Conservation (phyloP, 2,329 filamentous ascomycete species). For the Coniochaeta hoffmannii region DNA sequence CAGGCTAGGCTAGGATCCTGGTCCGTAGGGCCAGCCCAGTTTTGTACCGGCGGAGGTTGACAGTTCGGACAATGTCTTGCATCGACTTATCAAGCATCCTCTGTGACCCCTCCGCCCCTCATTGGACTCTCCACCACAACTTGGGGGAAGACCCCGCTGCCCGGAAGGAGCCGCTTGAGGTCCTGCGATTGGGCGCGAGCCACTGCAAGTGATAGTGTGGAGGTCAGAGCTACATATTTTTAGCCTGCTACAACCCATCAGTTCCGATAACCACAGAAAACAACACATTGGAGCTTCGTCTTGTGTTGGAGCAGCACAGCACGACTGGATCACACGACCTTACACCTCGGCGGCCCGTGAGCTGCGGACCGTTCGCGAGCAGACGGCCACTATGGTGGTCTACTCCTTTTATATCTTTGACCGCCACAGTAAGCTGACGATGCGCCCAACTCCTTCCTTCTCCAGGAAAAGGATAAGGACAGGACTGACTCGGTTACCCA, state of each 20-base stretch:
- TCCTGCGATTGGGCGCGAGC: not conserved
- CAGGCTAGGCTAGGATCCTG: not conserved
- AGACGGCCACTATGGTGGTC: slow-evolving; percentile 64
- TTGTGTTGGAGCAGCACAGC: not conserved
- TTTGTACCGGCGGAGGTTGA: not conserved
- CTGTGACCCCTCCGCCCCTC: not conserved
- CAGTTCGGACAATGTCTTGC: not conserved
- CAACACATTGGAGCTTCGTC: not conserved
- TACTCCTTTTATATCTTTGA: slow-evolving; percentile 99
- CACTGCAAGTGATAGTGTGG: not conserved
- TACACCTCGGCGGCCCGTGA: not conserved
- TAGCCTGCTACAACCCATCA: not conserved
- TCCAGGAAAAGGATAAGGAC: not conserved
- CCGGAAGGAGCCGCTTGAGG: not conserved
- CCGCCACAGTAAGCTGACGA: slow-evolving; percentile 68
- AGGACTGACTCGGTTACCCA: not conserved
- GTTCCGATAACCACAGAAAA: not conserved
- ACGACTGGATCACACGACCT: not conserved
- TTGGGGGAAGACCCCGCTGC: not conserved
- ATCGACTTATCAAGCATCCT: not conserved
- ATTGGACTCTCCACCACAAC: not conserved
- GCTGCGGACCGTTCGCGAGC: not conserved
- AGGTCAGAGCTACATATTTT: not conserved
- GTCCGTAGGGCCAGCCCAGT: not conserved
- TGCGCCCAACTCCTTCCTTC: not conserved